Conservation (phyloP, 1,284 basidiomycete genomes). For the Apiotrichum gracile region DNA sequence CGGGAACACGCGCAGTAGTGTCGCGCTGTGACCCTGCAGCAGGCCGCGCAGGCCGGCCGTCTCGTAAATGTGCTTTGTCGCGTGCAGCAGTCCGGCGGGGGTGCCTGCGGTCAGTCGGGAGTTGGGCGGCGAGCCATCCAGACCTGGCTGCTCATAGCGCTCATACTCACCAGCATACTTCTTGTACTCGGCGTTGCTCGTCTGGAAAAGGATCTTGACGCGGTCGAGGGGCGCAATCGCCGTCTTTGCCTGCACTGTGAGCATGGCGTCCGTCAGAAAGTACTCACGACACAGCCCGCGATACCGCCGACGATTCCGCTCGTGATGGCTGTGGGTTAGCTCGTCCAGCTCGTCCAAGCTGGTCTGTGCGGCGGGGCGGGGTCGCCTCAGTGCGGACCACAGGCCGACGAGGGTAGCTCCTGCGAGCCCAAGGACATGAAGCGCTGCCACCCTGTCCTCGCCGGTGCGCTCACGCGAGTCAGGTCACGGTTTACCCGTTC, state of each 20-base stretch:
- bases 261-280: constrained; percentile 7
- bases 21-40: constrained; percentile 93
- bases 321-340: constrained; percentile 34
- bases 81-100: constrained; percentile 62
- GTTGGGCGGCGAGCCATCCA: too few species aligned
- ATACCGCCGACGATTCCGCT: constrained; percentile 80
- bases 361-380: too few species aligned
- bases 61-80: constrained; percentile 71
- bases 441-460: too few species aligned
- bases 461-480: too few species aligned
- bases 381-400: background rate
- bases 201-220: constrained; percentile 98
- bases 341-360: too few species aligned
- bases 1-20: constrained; percentile 70
- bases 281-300: constrained; percentile 83
- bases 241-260: constrained; percentile 89
- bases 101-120: constrained; percentile 24
- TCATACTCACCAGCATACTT: constrained; percentile 72
- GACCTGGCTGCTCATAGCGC: background rate
- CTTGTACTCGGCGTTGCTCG: constrained; percentile 88
- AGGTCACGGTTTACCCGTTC: too few species aligned
- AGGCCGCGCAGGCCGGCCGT: constrained; percentile 70
- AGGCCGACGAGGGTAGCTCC: too few species aligned
- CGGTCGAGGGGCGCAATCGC: constrained; percentile 94
- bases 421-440: too few species aligned